Percentiles rank a stretch among this genome's conserved stretches.
Conservation (phyloP, 177 flowering plant genomes). For the Tripterygium wilfordii region DNA sequence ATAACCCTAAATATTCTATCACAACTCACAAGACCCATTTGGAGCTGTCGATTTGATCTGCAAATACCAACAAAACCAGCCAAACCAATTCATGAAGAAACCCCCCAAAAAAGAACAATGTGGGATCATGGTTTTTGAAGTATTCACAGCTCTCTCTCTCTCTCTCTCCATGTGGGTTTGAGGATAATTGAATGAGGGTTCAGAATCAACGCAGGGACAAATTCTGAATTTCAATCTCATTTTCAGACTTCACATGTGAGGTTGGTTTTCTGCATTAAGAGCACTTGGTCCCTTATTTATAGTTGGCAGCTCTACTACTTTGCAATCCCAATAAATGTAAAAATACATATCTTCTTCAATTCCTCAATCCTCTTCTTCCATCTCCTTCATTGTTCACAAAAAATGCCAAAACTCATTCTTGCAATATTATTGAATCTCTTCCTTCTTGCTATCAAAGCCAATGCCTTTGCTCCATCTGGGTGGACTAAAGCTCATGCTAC, state of each 20-base stretch:
- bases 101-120: constrained; percentile 2
- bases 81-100: background rate
- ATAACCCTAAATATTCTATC: background rate
- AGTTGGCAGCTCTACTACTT: constrained; percentile 3
- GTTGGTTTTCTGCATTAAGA: constrained; percentile 14
- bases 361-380: constrained; percentile 1
- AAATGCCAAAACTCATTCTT: constrained; percentile 27
- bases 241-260: constrained; percentile 46
- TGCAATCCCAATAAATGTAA: constrained; percentile 10
- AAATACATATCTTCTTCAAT: too few relatives aligned
- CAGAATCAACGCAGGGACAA: too few relatives aligned
- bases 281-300: constrained; percentile 35
- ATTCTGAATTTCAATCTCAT: constrained; percentile 11
- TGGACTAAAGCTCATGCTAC: constrained; percentile 85
- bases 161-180: constrained; percentile 5
- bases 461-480: constrained; percentile 47
- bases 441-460: constrained; percentile 12
- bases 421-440: constrained; percentile 20
- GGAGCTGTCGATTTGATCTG: constrained; percentile 9
- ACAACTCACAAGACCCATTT: background rate
- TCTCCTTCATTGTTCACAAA: constrained; percentile 4
- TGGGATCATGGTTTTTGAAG: constrained; percentile 15
- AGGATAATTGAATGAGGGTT: constrained; percentile 86
- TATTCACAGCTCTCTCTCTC: constrained; percentile 22
- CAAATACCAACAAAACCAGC: constrained; percentile 20